phyloP scores from a whole-genome alignment of 169 alveolate species.

The Cryptosporidium sp. region DNA sequence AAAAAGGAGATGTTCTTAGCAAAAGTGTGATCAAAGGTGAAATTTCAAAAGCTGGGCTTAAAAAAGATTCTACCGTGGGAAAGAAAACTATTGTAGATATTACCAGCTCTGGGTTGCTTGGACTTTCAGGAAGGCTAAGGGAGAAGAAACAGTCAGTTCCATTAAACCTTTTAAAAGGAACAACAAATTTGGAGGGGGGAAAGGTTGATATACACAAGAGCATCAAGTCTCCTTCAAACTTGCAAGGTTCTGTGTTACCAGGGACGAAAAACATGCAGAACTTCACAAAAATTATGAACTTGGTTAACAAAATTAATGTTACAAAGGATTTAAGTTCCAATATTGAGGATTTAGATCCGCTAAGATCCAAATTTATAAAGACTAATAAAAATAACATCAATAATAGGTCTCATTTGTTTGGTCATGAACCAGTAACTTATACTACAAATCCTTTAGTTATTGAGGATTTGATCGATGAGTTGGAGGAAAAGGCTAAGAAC shows the following conservation, averaged over 20 bases:
- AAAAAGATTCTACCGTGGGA: slow-evolving; percentile 5
- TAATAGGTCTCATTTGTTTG: slow-evolving; percentile 44
- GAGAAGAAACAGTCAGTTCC: slow-evolving; percentile 12
- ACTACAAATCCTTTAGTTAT: slow-evolving; percentile 76
- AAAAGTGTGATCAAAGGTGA: slow-evolving; percentile 6
- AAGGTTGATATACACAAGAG: not conserved
- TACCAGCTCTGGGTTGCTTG: slow-evolving; percentile 13
- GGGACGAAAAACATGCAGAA: not conserved
- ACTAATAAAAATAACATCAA: not conserved
- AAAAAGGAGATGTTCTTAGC: not conserved
- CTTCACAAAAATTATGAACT: not conserved
- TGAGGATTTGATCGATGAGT: slow-evolving; percentile 85
- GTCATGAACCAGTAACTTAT: slow-evolving; percentile 56
- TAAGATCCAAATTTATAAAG: not conserved
- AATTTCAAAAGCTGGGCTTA: not conserved
- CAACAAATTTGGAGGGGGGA: not conserved
- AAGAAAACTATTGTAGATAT: not conserved
- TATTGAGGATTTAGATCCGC: not conserved
- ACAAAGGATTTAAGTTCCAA: not conserved
- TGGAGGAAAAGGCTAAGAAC: slow-evolving; percentile 84
- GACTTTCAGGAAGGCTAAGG: slow-evolving; percentile 25
- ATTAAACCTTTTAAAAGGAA: not conserved
- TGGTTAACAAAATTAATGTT: not conserved
- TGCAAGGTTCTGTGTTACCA: not conserved
- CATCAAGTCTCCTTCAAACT: not conserved